Base-by-base conservation (phyloP, 2,329 filamentous ascomycete genomes). In the Bimuria novae-zelandiae region DNA sequence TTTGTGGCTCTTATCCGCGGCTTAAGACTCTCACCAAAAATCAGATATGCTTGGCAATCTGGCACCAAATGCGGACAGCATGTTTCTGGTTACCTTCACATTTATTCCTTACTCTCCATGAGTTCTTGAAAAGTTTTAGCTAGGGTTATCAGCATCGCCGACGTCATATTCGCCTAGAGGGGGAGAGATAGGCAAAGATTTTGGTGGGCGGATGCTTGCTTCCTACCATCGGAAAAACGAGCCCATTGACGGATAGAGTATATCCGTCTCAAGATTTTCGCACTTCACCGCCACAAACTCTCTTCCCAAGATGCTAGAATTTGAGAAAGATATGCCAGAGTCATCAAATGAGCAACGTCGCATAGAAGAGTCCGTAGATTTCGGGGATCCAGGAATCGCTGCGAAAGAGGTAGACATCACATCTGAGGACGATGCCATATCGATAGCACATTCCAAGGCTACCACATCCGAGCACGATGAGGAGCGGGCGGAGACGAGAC, bases 381-480 rank as follows among this genome's bases (percentile, higher is more conserved):
- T 19, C 14, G 22, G 32, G 10, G 51, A 49, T 11, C 39, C 45
- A 12, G 32, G 23, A n/a, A 40, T 23, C 19, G 42, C 49, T 32
- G 49, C 49, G 22, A 58, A 64, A 54, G 56, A 59, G 16, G 43
- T 44, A 32, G 56, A 57, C 19, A 40, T 55, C 7, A 48, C 32
- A 48, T 33, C 40, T 3, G 51, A 55, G 7, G 64, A 64, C 12
- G 61, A 66, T 36, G 46, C 42, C 3, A 61, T 64, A 29, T 64
- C 61, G 32, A 60, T 63, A 51, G 59, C 59, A 17, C 58, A 60
- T 5, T 71, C 65, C 7, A 60, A 58, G 22, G 54, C 62, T 19
- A 64, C 65, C 12, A 66, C 60, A 11, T 62, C 61, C 25, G 50
- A 58, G 30, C 47, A 45, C 49, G 48, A 60, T 63, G 51, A 59